Evolutionary conservation across 345 rosid species (phyloP), one percentile per base, ranked within the genome.

Genomic region (rapeseed (Brassica napus)): DNA sequence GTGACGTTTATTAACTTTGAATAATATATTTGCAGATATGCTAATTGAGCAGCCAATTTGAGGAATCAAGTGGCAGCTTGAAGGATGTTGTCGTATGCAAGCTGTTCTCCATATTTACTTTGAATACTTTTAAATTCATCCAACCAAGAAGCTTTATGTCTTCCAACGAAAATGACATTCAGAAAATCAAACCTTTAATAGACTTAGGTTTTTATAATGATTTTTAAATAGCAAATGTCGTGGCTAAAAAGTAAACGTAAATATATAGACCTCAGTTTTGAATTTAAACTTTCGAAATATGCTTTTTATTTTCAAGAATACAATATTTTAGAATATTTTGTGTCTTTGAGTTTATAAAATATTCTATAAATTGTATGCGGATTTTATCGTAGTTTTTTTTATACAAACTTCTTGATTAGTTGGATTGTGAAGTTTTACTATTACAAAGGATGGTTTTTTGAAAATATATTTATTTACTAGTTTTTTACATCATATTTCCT

Each of bases 81-180:
- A 11, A 72, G 37, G 39, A 58, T 65, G 68, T 39, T 65, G 72
- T 30, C 42, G 14, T 73, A 10, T 73, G 74, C 78, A 79, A 79
- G 82, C 82, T 79, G 78, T 79, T 26, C 58, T 79, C 78, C 82
- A 79, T 68, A 49, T 3, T 1, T 23, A 32, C 74, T 69, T 73
- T 73, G 78, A 79, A 73, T 74, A 49, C 30, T 68, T 68, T 26
- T 35, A 73, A 35, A 73, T 79, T 73, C 82, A 79, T 37, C 78
- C 70, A 73, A 73, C 78, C 70, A 68, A 61, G 74, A 23, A 79
- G 70, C 78, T 79, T 68, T 79, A 68, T 73, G 82, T 79, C 78
- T 68, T 68, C 63, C 65, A 11, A 61, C 2, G 78, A 79, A 35
- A 73, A 52, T 16, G 78, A 49, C 78, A 24, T 68, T 14, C 1